Evolutionary conservation across 306 rosid genomes (phyloP).

Genomic region (Vicia faba): DNA sequence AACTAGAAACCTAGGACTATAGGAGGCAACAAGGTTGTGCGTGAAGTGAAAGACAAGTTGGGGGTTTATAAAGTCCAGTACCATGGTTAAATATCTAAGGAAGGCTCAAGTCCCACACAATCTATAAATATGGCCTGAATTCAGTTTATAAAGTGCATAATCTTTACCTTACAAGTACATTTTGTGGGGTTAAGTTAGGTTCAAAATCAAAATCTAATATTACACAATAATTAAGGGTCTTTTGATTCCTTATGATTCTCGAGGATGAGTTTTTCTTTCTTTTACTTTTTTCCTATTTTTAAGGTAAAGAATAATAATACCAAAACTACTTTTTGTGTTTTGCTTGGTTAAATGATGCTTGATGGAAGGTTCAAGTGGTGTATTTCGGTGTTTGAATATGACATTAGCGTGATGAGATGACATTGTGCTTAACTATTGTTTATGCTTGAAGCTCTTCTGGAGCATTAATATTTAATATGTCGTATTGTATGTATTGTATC

Average conservation of each 20-base stretch:
- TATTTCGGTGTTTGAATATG: slow-evolving; percentile 16
- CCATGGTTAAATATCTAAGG: slow-evolving; percentile 7
- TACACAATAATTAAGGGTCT: slow-evolving; percentile 18
- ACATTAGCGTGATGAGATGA: slow-evolving; percentile 15
- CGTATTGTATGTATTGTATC: slow-evolving; percentile 11
- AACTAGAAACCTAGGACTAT: background rate
- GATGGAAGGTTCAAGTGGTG: slow-evolving; percentile 8
- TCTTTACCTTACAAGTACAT: background rate
- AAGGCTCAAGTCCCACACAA: background rate
- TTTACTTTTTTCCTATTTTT: background rate
- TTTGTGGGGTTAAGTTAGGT: background rate
- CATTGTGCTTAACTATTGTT: slow-evolving; percentile 10
- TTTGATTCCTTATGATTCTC: slow-evolving; percentile 18
- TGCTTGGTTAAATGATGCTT: slow-evolving; percentile 27
- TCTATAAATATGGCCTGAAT: background rate
- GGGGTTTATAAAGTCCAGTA: slow-evolving; percentile 11
- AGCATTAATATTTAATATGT: slow-evolving; percentile 31
- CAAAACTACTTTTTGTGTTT: slow-evolving; percentile 15
- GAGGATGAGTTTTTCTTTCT: slow-evolving; percentile 26
- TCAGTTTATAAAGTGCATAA: background rate
- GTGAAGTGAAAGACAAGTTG: slow-evolving; percentile 1
- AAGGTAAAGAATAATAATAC: background rate
- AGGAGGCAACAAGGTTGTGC: slow-evolving; percentile 13
- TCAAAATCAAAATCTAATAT: background rate
- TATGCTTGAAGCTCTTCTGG: slow-evolving; percentile 15